These are phyloP conservation scores for Medicago lupulina DNA, from an alignment of 306 rosid species.

Conservation along the genomic window DNA sequence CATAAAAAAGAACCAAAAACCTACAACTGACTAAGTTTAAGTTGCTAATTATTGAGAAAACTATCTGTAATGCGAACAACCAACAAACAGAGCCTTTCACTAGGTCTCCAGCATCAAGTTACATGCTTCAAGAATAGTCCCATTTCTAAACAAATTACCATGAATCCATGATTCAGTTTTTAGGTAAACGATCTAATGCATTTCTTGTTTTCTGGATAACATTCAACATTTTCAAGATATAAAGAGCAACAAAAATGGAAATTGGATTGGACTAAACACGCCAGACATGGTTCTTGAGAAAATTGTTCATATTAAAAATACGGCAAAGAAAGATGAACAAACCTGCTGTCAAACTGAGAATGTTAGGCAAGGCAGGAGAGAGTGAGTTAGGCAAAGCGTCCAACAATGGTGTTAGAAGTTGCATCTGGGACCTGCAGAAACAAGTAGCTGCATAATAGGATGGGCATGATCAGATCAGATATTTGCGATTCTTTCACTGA, in stretches of 20 bases:
- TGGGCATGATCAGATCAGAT: conserved; percentile 32
- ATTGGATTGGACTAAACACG: conserved; percentile 20
- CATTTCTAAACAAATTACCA: background rate
- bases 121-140: background rate
- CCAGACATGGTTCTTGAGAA: conserved; percentile 31
- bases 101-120: background rate
- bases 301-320: conserved; percentile 19
- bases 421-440: conserved; percentile 69
- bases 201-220: background rate
- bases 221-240: conserved; percentile 19
- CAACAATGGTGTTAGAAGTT: conserved; percentile 59
- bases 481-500: conserved; percentile 19
- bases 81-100: background rate
- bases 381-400: conserved; percentile 61
- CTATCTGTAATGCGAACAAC: background rate
- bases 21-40: conserved; percentile 5
- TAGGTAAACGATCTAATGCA: background rate
- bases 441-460: conserved; percentile 72
- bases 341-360: conserved; percentile 70
- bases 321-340: conserved; percentile 41
- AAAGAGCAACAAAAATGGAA: conserved; percentile 5
- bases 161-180: conserved; percentile 1
- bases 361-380: conserved; percentile 57
- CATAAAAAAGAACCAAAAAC: background rate
- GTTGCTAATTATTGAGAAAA: background rate